These are phyloP conservation scores for Kappamyces sp. DNA, from an alignment of 192 early-diverging fungal species.

Conservation along the genomic window DNA sequence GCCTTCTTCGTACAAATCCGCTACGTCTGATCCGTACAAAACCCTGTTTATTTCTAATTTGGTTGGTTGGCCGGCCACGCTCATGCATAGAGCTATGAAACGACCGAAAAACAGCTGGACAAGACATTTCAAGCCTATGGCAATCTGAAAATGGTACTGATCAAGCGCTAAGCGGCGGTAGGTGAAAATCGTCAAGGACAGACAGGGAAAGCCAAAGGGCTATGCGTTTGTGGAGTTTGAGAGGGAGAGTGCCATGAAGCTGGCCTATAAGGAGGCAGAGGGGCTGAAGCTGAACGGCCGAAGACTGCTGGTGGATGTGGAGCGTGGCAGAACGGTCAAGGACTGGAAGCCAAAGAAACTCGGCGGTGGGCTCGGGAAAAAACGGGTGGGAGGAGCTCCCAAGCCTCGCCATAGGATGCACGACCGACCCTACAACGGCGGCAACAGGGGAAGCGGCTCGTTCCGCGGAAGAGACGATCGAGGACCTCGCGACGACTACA, in stretches of 20 bases:
- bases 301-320: slow-evolving; percentile 87
- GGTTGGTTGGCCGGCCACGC: slow-evolving; percentile 29
- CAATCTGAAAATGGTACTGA: slow-evolving; percentile 64
- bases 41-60: slow-evolving; percentile 84
- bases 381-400: slow-evolving; percentile 43
- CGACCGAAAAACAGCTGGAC: slow-evolving; percentile 70
- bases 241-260: slow-evolving; percentile 76
- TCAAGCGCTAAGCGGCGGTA: slow-evolving; percentile 16
- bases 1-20: slow-evolving; percentile 65
- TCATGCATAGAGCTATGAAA: slow-evolving; percentile 50
- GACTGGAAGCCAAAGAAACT: slow-evolving; percentile 87
- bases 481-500: no score
- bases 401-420: no score
- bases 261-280: slow-evolving; percentile 82
- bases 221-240: slow-evolving; percentile 97
- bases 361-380: slow-evolving; percentile 74
- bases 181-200: slow-evolving; percentile 66
- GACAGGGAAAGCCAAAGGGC: slow-evolving; percentile 70
- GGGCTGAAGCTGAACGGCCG: slow-evolving; percentile 79
- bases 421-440: no score
- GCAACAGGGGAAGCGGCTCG: no score
- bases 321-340: slow-evolving; percentile 92
- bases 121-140: slow-evolving; percentile 79
- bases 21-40: slow-evolving; percentile 83
- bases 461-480: no score